Evolutionary conservation across 73 alveolate genomes (phyloP), one percentile per base, ranked within the genome.

Genomic region (Breviolum minutum): DNA sequence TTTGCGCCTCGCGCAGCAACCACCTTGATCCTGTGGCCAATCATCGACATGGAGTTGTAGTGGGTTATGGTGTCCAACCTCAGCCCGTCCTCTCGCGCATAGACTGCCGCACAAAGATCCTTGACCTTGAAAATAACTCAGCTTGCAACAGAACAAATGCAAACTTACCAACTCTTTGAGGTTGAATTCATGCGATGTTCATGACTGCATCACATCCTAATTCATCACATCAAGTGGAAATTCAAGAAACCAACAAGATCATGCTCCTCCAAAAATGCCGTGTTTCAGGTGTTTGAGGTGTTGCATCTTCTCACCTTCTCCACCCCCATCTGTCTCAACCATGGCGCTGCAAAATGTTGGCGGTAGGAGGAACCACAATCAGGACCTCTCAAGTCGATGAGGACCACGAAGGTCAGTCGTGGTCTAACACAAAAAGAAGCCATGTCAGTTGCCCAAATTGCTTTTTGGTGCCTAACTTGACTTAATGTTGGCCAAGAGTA

Each of bases 311-410:
- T 6, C 17, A 68, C 77, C 77, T 17, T 68, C 54, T 40, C 54
- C 54, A 40, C 54, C 54, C 54, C 54, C 54, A 40, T 40, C 54
- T 3, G 54, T 40, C 61, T 61, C 32, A 22, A 76, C 74, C 93
- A 12, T 2, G 91, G 77, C 19, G 40, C 98, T 14, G 98, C 98
- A 69, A 92, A 92, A 54, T 92, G 98, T 48, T 92, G 98, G 4
- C 98, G 77, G 61, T 92, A 92, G 16, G 98, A 92, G 69, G 98
- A 74, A 13, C 98, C 98, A 27, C 98, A 92, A n/a, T 92, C 98
- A 17, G 79, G 89, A 68, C 84, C 95, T 87, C 32, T 5, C 62
- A 61, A 86, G 74, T 22, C 40, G 12, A 73, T 14, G 83, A 73
- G 83, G 83, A 26, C 30, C 48, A 19, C 83, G 83, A 13, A 14